These are phyloP conservation scores for Aaosphaeria arxii DNA, from an alignment of 2,329 filamentous ascomycete genomes.

Conservation along the genomic window DNA sequence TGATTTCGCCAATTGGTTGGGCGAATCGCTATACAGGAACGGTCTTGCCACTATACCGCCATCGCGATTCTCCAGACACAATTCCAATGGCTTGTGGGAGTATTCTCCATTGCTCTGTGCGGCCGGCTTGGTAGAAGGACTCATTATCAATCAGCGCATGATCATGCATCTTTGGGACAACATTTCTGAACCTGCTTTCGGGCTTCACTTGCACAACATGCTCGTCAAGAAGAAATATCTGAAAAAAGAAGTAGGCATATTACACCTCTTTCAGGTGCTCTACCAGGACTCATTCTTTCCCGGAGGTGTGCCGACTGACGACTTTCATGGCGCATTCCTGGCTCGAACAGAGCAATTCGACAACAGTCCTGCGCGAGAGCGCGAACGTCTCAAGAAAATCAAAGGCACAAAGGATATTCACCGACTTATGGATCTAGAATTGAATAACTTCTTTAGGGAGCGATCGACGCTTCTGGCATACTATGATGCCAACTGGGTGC, in stretches of 20 bases:
- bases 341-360: slow-evolving; percentile 2
- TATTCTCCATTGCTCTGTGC: slow-evolving; percentile 52
- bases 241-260: slow-evolving; percentile 32
- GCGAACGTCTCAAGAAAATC: slow-evolving; percentile 5
- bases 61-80: slow-evolving; percentile 42
- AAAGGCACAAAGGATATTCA: slow-evolving; percentile 5
- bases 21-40: slow-evolving; percentile 35
- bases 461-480: slow-evolving; percentile 13
- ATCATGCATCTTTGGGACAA: slow-evolving; percentile 40
- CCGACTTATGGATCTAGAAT: slow-evolving; percentile 7
- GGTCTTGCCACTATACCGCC: slow-evolving; percentile 37
- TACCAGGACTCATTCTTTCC: slow-evolving; percentile 11
- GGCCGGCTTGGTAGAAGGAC: slow-evolving; percentile 43
- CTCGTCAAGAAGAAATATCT: slow-evolving; percentile 44
- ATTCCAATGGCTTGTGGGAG: slow-evolving; percentile 47
- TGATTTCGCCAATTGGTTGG: slow-evolving; percentile 40
- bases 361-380: slow-evolving; percentile 3
- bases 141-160: slow-evolving; percentile 39
- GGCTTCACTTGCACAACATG: slow-evolving; percentile 51
- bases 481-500: slow-evolving; percentile 12
- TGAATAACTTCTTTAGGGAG: slow-evolving; percentile 8
- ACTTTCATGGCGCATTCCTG: slow-evolving; percentile 5
- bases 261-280: slow-evolving; percentile 17
- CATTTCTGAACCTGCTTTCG: slow-evolving; percentile 38
- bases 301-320: slow-evolving; percentile 5